phyloP scores from a whole-genome alignment of 2,329 filamentous ascomycete genomes.

The Diaporthe citrichinensis region DNA sequence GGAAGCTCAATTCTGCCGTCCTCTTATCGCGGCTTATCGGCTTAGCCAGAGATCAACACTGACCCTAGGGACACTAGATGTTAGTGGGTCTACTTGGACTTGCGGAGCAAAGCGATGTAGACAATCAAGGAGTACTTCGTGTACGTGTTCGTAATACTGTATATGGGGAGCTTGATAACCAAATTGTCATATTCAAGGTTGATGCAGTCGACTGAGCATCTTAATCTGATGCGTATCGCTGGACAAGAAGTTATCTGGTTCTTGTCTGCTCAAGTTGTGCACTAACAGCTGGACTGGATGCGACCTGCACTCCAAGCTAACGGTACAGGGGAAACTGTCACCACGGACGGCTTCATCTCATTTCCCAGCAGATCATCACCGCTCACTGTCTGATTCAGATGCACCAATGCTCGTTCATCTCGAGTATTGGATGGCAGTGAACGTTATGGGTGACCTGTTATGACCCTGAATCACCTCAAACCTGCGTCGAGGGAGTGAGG shows the following conservation, averaged over 20 bases:
- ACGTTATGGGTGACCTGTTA: conserved; percentile 3
- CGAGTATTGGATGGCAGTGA: background rate
- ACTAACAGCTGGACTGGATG: background rate
- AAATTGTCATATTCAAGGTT: background rate
- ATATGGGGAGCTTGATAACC: background rate
- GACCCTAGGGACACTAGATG: background rate
- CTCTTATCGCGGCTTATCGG: conserved; percentile 44
- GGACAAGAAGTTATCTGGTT: background rate
- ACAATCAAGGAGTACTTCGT: background rate
- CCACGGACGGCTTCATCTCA: conserved; percentile 5
- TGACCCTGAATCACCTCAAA: background rate
- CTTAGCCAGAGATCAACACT: background rate
- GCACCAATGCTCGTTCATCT: background rate
- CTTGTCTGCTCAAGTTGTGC: background rate
- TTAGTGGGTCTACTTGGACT: background rate
- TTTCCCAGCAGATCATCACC: conserved; percentile 4
- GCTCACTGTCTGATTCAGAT: background rate
- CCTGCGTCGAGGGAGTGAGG: conserved; percentile 13
- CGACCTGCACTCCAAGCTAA: background rate
- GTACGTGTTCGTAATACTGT: background rate
- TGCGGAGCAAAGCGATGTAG: background rate
- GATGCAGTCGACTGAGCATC: background rate
- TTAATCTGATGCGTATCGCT: background rate
- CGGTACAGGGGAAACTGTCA: conserved; percentile 18
- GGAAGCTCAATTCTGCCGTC: conserved; percentile 54